Base-by-base conservation (phyloP, 2,329 filamentous ascomycete species). In the Colletotrichum ledebouriae region DNA sequence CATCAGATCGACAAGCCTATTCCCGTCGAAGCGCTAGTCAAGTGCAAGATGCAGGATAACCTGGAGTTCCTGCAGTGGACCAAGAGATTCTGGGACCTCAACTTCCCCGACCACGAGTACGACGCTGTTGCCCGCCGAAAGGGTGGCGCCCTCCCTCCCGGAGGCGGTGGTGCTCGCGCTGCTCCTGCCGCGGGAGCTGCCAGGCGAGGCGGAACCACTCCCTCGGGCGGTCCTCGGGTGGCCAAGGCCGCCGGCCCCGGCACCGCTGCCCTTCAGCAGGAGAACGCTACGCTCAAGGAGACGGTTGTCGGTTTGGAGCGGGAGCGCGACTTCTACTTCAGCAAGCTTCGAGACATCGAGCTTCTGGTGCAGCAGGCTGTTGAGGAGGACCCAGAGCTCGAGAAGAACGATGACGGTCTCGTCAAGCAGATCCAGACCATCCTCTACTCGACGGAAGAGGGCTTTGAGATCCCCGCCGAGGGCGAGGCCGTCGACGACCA, bases 21-120 rank as follows among this genome's bases (percentile, higher is more conserved):
- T 74, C 94, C 94, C 68, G 94, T 98, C 78, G 90, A 97, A 80
- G 85, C 87, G 67, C 90, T 99, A 69, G 89, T 96, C 75, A 99
- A 98, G 82, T 99, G 96, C 87, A 98, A 97, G 86, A 99, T 99
- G 95, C 96, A 99, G 87, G 96, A 99, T 82, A 99, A 99, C 84
- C 92, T 99, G 75, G 96, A 98, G 78, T 99, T 99, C 80, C 86
- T 99, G 70, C 96, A 99, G 83, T 99, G 94, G 92, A 91, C 91
- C 68, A 99, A 99, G 88, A 87, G 88, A 74, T 98, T 94, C 85
- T 99, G 96, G 96, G 96, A 99, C 77, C 93, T 98, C 78, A 94
- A 98, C 86, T 99, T 93, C 82, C 96, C 96, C 7, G 96, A 96
- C 68, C 94, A 96, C 75, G 96, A 98, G 72, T 99, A 99, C 84